Evolutionary conservation across 2,329 filamentous ascomycete species (phyloP).

Genomic region (Talaromyces sp.): DNA sequence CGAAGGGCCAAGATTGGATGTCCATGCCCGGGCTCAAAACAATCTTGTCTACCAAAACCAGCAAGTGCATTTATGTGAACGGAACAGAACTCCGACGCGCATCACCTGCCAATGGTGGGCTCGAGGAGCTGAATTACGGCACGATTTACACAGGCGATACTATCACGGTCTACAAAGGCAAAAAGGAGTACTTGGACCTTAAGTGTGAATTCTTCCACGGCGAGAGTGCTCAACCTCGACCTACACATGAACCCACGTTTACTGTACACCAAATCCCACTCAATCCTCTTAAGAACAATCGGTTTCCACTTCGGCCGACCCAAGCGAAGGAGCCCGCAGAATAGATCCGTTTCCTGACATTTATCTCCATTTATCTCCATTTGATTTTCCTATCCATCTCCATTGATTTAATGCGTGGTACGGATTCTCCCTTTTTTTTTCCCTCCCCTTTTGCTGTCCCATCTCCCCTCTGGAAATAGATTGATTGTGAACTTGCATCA

Average conservation of each 20-base stretch:
- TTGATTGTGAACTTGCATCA: conserved; percentile 19
- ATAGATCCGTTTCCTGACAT: conserved; percentile 6
- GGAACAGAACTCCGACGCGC: conserved; percentile 64
- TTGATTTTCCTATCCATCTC: background rate
- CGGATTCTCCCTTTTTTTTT: background rate
- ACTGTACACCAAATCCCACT: conserved; percentile 42
- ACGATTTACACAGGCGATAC: conserved; percentile 76
- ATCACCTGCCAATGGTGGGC: conserved; percentile 55
- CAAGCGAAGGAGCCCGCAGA: conserved; percentile 18
- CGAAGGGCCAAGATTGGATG: conserved; percentile 60
- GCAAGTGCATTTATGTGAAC: conserved; percentile 76
- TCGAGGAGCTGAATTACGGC: conserved; percentile 60
- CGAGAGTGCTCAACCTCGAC: conserved; percentile 46
- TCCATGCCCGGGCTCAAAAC: conserved; percentile 61
- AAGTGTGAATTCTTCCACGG: conserved; percentile 52
- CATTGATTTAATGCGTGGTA: no score
- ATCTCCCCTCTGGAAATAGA: conserved; percentile 18
- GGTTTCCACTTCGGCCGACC: conserved; percentile 21
- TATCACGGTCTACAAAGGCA: conserved; percentile 68
- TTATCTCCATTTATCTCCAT: background rate
- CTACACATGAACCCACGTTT: conserved; percentile 45
- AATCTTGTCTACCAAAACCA: conserved; percentile 79
- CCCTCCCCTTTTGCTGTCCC: background rate
- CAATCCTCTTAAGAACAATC: conserved; percentile 32
- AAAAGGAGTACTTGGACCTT: conserved; percentile 45